Evolutionary conservation across 2,329 filamentous ascomycete genomes (phyloP).

Genomic region (Erysiphe pulchra): DNA sequence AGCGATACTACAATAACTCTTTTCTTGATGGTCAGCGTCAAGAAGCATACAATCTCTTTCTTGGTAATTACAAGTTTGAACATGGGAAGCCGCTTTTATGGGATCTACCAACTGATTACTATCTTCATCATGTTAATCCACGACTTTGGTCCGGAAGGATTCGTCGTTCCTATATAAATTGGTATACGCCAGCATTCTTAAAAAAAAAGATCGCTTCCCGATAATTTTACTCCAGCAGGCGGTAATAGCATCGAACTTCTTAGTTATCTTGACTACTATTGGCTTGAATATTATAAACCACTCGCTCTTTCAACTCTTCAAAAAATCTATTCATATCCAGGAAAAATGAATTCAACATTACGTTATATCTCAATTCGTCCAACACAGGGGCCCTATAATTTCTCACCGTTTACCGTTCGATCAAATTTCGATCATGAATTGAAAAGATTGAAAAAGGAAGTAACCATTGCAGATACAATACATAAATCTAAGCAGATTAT

Average conservation of each 20-base stretch:
- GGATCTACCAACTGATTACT: constrained; percentile 88
- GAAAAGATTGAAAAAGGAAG: constrained; percentile 38
- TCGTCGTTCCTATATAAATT: constrained; percentile 55
- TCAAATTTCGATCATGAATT: constrained; percentile 35
- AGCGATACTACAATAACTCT: constrained; percentile 95
- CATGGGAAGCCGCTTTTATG: constrained; percentile 86
- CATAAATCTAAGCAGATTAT: constrained; percentile 14
- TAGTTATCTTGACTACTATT: constrained; percentile 67
- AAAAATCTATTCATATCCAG: constrained; percentile 62
- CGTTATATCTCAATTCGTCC: constrained; percentile 57
- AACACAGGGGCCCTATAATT: constrained; percentile 49
- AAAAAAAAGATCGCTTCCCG: constrained; percentile 22
- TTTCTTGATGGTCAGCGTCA: constrained; percentile 95
- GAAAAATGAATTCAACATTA: constrained; percentile 66
- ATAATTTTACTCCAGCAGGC: constrained; percentile 5
- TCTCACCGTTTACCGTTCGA: constrained; percentile 70
- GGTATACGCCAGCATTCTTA: constrained; percentile 58
- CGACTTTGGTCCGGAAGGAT: constrained; percentile 39
- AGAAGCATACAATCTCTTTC: constrained; percentile 90
- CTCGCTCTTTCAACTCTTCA: constrained; percentile 65
- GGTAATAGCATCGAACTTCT: constrained; percentile 7
- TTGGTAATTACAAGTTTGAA: constrained; percentile 80
- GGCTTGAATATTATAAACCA: constrained; percentile 90
- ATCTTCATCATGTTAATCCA: constrained; percentile 76
- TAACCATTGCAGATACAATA: constrained; percentile 40